Evolutionary conservation across 2,329 filamentous ascomycete species (phyloP).

Genomic region (Paracoccidioides brasiliensis): DNA sequence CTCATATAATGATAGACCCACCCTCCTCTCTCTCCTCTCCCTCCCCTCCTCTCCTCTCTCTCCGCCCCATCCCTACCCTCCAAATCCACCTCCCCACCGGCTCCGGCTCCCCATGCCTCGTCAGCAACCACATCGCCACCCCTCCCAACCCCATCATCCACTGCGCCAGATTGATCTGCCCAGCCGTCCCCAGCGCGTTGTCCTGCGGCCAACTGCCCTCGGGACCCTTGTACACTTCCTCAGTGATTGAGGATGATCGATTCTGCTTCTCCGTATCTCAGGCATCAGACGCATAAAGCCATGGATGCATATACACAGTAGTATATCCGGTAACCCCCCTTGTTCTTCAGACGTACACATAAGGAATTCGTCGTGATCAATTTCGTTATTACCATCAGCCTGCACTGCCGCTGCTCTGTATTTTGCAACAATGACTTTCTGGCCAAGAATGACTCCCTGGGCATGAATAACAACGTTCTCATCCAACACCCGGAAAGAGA

Average conservation of each 20-base stretch:
- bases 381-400: no score
- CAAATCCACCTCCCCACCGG: not conserved
- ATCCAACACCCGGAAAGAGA: no score
- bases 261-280: not conserved
- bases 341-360: no score
- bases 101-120: not conserved
- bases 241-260: constrained; percentile 2
- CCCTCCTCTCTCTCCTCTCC: not conserved
- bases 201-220: constrained; percentile 30
- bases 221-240: constrained; percentile 29
- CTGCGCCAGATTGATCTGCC: not conserved
- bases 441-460: no score
- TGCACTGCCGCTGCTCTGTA: no score
- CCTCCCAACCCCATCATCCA: constrained; percentile 6
- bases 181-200: not conserved
- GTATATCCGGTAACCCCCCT: no score
- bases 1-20: not conserved
- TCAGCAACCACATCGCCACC: constrained; percentile 4
- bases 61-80: no score
- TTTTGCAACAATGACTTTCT: no score
- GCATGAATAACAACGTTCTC: no score
- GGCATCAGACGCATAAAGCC: constrained; percentile 15
- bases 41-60: not conserved
- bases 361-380: no score
- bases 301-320: no score